Evolutionary conservation across 2,329 filamentous ascomycete species (phyloP), one percentile per base, ranked within the genome.

Genomic region (Pleurostoma richardsiae): DNA sequence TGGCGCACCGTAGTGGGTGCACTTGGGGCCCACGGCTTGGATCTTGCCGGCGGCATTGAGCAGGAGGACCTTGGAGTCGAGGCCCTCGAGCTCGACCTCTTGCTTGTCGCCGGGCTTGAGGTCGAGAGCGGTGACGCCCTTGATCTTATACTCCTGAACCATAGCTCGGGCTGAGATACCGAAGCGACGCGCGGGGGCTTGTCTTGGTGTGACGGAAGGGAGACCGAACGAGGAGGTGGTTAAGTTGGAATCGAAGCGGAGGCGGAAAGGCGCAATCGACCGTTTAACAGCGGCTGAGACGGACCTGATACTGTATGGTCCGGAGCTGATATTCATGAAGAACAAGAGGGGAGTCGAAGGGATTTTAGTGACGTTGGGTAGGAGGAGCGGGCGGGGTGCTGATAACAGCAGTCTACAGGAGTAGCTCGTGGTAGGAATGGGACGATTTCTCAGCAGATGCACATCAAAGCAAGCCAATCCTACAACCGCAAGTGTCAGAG

Each of bases 1-100:
- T 10, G 94, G 94, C 39, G 92, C 94, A 31, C 94, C 92, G 63
- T 95, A 97, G 69, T 97, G 92, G 7, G 83, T 87, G 65, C 94
- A 99, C 56, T 86, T 94, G 38, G 89, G 73, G 33, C 88, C 90
- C 33, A 95, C 67, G 30, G 91, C 94, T 62, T 91, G 85, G 11
- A 92, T 72, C 56, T 86, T 80, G 45, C 82, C 83, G 8, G 85
- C 76, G 61, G 95, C 95, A 53, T 94, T 75, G 4, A 99, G 77
- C 4, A 99, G 74, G 3, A 99, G 85, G 67, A 96, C 97, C 52
- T 82, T 89, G 36, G 80, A 83, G 48, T 92, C 84, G 40, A 99
- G 76, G 26, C 92, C 94, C 58, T 97, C 92, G 4, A 99, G 86
- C 59, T 96, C 90, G 10, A 82, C 87, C 66, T 97, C 91, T 52